Evolutionary conservation across 768 basidiomycete genomes (phyloP), one percentile per base, ranked within the genome.

Genomic region (Lanmaoa rubissima): DNA sequence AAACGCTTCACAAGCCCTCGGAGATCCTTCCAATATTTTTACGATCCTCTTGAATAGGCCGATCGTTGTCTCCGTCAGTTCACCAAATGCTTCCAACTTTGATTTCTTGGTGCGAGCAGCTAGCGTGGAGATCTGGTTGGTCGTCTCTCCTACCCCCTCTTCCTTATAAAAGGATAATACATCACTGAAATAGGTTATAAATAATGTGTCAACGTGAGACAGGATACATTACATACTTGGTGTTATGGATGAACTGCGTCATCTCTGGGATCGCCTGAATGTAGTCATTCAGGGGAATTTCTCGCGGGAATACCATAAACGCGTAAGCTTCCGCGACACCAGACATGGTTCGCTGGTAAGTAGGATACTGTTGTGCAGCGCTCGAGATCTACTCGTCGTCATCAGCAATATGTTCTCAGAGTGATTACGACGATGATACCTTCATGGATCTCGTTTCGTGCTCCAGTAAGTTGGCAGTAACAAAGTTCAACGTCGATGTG

Each of bases 91-190:
- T 7, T 71, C 68, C 47, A 69, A 46, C 51, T 75, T 76, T 5
- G 69, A 60, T 31, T 31, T 31, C 28, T 31, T 31, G 1, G 7
- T 31, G 28, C 28, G 28, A 31, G 28, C 28, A 31, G 28, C 28
- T 31, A 31, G 28, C 28, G 28, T 31, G 28, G 28, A 31, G 28
- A 31, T 31, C 28, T 31, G 71, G 53, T 76, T 77, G 36, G 68
- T 65, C 4, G 58, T 54, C 52, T 78, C 77, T 5, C 68, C 71
- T 0, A 51, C 65, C 1, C 66, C 49, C 47, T 78, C 76, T 66
- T 78, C 77, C 53, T 78, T 70, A 55, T 78, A 73, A 54, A 78
- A 77, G 0, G 72, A 77, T 3, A 76, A 59, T 31, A 77, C 60
- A 38, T 78, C 76, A 53, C 76, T 77, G 19, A 39, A 64, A 32